Conservation (phyloP, 23 red algal genomes). For the Agarophyton chilense region DNA sequence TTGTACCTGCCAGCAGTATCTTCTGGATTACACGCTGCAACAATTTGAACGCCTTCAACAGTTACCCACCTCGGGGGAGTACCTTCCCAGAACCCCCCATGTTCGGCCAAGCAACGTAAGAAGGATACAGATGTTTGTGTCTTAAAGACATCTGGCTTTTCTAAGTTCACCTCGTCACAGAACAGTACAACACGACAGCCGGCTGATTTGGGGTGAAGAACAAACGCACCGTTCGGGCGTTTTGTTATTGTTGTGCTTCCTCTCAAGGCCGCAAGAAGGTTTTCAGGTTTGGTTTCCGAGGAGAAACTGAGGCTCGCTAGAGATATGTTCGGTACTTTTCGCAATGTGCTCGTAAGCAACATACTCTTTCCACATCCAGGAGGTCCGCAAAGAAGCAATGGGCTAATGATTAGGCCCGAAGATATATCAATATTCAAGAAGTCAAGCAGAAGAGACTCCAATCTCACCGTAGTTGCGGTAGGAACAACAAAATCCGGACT, state of each 20-base stretch:
- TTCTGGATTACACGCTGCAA: constrained; percentile 76
- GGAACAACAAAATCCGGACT: constrained; percentile 71
- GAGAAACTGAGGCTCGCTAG: constrained; percentile 72
- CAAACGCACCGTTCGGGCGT: constrained; percentile 37
- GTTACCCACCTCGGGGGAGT: constrained; percentile 46
- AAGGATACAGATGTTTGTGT: constrained; percentile 49
- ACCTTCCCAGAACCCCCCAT: constrained; percentile 70
- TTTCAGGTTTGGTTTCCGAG: constrained; percentile 41
- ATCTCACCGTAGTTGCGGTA: constrained; percentile 47
- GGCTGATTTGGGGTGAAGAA: constrained; percentile 52
- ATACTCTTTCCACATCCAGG: constrained; percentile 82
- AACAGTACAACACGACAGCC: constrained; percentile 69
- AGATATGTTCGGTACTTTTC: constrained; percentile 40
- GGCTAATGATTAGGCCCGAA: not conserved
- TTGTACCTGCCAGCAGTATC: constrained; percentile 54
- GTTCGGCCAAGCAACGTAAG: constrained; percentile 46
- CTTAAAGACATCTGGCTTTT: constrained; percentile 54
- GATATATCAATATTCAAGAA: not conserved
- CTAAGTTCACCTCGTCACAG: constrained; percentile 85
- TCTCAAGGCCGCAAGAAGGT: constrained; percentile 43
- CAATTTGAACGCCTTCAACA: constrained; percentile 54
- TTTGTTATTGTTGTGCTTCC: constrained; percentile 39
- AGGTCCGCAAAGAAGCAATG: constrained; percentile 63
- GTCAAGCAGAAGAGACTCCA: constrained; percentile 46
- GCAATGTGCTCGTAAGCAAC: constrained; percentile 42